Base-by-base conservation (phyloP, 2,329 filamentous ascomycete species). In the Dryadomyces quercivorus region DNA sequence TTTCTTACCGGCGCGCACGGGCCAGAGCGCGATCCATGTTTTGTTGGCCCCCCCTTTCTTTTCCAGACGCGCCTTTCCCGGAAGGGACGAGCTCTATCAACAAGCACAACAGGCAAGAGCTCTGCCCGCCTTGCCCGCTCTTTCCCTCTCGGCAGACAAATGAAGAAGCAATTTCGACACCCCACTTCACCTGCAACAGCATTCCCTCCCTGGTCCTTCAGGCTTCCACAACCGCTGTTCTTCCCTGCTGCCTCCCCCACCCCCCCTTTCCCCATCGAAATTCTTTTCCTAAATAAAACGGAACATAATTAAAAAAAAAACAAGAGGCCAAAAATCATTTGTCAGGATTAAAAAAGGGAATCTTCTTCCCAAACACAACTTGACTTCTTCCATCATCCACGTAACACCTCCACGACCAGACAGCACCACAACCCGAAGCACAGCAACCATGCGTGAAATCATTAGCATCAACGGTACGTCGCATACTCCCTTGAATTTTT, bases 401-500 rank as follows among this genome's bases (percentile, higher is more conserved):
- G 5, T 5, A 18, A 44, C 38, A 38, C 22, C 42, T 50, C 50
- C 45, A 18, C 54, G 16, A 10, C 34, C 47, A 34, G 12, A 34
- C 45, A 26, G 42, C 43, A 43, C 21, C 45, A 10, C 40, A 38
- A 8, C 26, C 43, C n/a, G 15, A 47, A 49, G 26, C 44, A 51
- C 15, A 51, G 68, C 68, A 80, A 91, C 73, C 72, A 97, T 97
- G 92, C 91, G 92, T 87, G 92, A 97, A 84, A 90, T 97, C 73
- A 95, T 97, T 75, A 92, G 86, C 78, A 87, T 97, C 82, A 96
- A 96, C 82, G 91, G 92, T 96, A 83, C 69, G 55, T 18, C 12
- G 13, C 20, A 10, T 26, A 13, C 86, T 68, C 63, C 57, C 55
- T 58, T 54, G 52, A 55, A 61, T 58, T 60, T 13, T 21, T 51